Evolutionary conservation across 2,329 filamentous ascomycete genomes (phyloP).

Genomic region (Aureobasidium pullulans): DNA sequence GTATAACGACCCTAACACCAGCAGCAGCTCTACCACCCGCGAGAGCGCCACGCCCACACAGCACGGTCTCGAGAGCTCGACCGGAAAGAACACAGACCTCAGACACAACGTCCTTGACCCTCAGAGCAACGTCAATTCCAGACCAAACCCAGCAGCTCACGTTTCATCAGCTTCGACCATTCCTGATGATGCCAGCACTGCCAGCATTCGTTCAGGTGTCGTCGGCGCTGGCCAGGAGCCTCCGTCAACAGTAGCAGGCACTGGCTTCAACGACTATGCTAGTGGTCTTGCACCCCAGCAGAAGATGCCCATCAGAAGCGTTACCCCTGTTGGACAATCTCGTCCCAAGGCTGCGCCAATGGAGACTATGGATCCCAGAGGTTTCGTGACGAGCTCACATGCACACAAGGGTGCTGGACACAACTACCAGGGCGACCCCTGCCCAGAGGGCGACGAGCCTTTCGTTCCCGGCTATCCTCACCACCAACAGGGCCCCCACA

Average conservation of each 20-base stretch:
- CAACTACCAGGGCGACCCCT: conserved; percentile 22
- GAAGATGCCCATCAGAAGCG: conserved; percentile 5
- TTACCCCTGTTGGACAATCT: not conserved
- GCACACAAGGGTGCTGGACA: conserved; percentile 21
- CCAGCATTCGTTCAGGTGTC: conserved; percentile 35
- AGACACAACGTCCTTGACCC: conserved; percentile 17
- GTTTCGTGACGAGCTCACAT: conserved; percentile 1
- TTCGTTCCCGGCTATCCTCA: conserved; percentile 3
- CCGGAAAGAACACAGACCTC: not conserved
- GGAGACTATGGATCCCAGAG: conserved; percentile 7
- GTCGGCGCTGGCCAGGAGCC: conserved; percentile 22
- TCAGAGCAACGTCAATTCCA: conserved; percentile 16
- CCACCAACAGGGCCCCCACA: conserved; percentile 25
- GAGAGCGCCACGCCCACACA: not conserved
- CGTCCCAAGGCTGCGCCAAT: not conserved
- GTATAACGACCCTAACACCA: conserved; percentile 22
- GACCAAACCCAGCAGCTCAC: conserved; percentile 15
- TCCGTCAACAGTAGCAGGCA: not conserved
- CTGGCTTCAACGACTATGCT: conserved; percentile 8
- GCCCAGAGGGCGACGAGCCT: conserved; percentile 14
- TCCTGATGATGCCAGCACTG: conserved; percentile 21
- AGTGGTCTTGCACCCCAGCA: conserved; percentile 11
- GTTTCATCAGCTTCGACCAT: not conserved
- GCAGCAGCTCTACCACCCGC: conserved; percentile 6
- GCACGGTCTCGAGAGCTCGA: not conserved